Conservation (phyloP, 176 grass and related monocot species). For the Rhynchospora tenuis region DNA sequence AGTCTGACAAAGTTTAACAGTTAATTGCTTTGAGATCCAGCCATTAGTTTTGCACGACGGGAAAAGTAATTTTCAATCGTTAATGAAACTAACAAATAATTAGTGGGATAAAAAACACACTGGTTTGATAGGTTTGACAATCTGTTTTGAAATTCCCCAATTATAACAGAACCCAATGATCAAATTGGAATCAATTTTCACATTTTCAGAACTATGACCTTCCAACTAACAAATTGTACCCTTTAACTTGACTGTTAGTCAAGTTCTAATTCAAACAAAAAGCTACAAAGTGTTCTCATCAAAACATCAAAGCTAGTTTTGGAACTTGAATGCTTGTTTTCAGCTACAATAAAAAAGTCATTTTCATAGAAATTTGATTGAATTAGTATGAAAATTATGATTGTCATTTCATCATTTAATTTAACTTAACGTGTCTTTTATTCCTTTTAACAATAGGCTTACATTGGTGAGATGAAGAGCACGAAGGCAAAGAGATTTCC, state of each 20-base stretch:
- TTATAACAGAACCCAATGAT: not conserved
- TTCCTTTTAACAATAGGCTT: constrained; percentile 18
- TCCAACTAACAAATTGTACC: too few relatives aligned
- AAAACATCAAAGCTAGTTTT: not conserved
- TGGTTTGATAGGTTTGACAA: not conserved
- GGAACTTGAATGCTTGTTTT: not conserved
- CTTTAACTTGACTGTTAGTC: not conserved
- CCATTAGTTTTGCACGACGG: not conserved
- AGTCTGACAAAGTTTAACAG: not conserved
- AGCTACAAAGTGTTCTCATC: not conserved
- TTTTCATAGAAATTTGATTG: not conserved
- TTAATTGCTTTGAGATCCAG: not conserved
- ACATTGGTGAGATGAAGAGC: constrained; percentile 92
- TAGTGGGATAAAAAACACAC: not conserved
- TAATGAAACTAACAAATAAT: not conserved
- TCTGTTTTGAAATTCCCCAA: not conserved
- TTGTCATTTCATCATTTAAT: not conserved
- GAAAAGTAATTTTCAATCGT: not conserved
- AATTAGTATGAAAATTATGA: not conserved
- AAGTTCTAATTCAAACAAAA: not conserved
- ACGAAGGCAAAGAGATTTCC: constrained; percentile 89
- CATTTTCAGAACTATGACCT: too few relatives aligned
- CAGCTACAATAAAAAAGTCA: too few relatives aligned
- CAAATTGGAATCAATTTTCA: not conserved
- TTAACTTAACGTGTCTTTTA: not conserved